phyloP scores from a whole-genome alignment of 2,329 filamentous ascomycete species.

The Penicillium sp. region DNA sequence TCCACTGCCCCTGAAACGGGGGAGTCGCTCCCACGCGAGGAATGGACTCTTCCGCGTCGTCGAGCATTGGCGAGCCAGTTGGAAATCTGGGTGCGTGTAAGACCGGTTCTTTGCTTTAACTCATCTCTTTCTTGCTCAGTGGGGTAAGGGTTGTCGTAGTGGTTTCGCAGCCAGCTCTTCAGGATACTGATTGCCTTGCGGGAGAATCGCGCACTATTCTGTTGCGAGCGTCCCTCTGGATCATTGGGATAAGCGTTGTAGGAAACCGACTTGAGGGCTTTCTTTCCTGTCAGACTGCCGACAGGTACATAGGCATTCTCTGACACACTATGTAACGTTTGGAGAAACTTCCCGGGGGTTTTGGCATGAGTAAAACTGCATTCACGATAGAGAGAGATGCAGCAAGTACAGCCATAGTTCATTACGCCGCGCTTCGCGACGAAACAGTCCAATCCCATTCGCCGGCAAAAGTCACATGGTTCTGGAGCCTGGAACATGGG shows the following conservation, averaged over 20 bases:
- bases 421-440: constrained; percentile 44
- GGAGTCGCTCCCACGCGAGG: constrained; percentile 61
- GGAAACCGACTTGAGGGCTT: constrained; percentile 42
- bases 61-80: constrained; percentile 93
- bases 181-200: constrained; percentile 73
- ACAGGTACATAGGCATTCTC: constrained; percentile 42
- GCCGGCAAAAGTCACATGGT: constrained; percentile 46
- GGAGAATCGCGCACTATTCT: constrained; percentile 72
- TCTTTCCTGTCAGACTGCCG: constrained; percentile 40
- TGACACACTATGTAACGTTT: constrained; percentile 44
- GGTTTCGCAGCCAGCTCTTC: constrained; percentile 78
- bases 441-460: constrained; percentile 48
- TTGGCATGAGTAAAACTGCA: constrained; percentile 47
- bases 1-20: constrained; percentile 69
- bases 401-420: constrained; percentile 47
- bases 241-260: constrained; percentile 35
- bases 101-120: constrained; percentile 71
- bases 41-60: constrained; percentile 71
- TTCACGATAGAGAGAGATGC: constrained; percentile 47
- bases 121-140: constrained; percentile 81
- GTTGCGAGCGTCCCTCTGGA: constrained; percentile 48
- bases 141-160: constrained; percentile 80
- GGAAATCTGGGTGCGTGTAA: constrained; percentile 78
- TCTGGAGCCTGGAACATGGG: constrained; percentile 46
- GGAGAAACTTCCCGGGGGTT: constrained; percentile 41